Evolutionary conservation across 2,329 filamentous ascomycete species (phyloP), one percentile per base, ranked within the genome.

Genomic region (Colletotrichum graminicola): DNA sequence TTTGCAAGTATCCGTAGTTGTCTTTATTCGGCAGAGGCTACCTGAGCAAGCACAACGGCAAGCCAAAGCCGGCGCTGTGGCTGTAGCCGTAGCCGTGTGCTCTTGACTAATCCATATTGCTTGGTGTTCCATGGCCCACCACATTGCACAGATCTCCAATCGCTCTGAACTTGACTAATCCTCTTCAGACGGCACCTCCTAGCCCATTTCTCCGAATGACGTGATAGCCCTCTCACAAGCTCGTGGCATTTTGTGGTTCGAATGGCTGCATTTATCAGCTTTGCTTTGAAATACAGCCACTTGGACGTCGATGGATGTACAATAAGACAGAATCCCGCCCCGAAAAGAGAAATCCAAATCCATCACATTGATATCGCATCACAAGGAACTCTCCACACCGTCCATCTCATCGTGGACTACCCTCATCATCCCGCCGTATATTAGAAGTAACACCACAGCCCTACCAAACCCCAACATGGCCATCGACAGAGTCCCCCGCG

Each of bases 401-500:
- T 12, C 26, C 34, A 32, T 14, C 41, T 32, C 36, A 29, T 36
- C 11, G 54, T 49, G 32, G 60, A 65, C 2, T 43, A 26, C 29
- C 26, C 8, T 6, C 62, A 54, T 21, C 11, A 7, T 26, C 21
- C n/a, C 26, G 34, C 21, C 18, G 11, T 18, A 36, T 45, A 52
- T 36, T 16, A n/a, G 43, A 57, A 55, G 49, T 51, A 43, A 39
- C n/a, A 23, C 41, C n/a, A 29, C n/a, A 32, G 5, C 26, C 23
- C 41, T 64, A 67, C 72, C 26, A 23, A 18, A 5, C 1, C 16
- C 14, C 5, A 47, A 5, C 29, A 85, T 85, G 83, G 80, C 82
- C 74, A 80, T 83, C 76, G 75, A 81, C 54, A 79, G 81, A 55
- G 77, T 86, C 16, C 86, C 87, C 49, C 82, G 89, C 68, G 93